Percentiles rank a stretch among this genome's conserved stretches.
Evolutionary conservation across 2,329 filamentous ascomycete genomes (phyloP).

Genomic region (Corynespora cassiicola): DNA sequence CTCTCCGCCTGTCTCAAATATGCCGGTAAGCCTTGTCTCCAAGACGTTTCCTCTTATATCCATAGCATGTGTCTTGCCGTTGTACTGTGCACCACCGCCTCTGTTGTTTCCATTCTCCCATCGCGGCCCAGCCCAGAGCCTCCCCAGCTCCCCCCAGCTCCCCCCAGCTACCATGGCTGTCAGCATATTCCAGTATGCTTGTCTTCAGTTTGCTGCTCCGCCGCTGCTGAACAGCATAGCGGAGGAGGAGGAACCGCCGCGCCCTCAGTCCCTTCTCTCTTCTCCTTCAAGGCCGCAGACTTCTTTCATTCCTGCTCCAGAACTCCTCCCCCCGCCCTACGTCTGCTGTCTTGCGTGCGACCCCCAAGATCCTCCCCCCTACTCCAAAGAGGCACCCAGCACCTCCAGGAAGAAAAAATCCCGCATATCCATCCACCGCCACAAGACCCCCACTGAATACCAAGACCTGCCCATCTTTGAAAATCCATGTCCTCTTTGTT

Average conservation of each 20-base stretch:
- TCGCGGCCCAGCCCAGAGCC: too few relatives aligned
- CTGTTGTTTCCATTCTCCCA: too few relatives aligned
- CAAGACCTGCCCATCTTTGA: conserved; percentile 32
- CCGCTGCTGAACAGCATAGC: conserved; percentile 16
- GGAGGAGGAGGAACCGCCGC: too few relatives aligned
- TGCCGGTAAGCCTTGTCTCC: conserved; percentile 36
- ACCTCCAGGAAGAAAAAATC: conserved; percentile 6
- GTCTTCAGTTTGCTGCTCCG: conserved; percentile 2
- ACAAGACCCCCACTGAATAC: conserved; percentile 29
- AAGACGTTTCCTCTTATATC: conserved; percentile 6
- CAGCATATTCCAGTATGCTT: too few relatives aligned
- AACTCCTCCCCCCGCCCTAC: conserved; percentile 8
- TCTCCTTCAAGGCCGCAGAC: too few relatives aligned
- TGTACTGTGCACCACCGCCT: too few relatives aligned
- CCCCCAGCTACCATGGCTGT: too few relatives aligned
- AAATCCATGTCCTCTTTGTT: conserved; percentile 35
- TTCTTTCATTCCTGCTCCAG: too few relatives aligned
- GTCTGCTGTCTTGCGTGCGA: not conserved
- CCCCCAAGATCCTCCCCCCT: conserved; percentile 16
- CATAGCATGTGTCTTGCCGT: too few relatives aligned
- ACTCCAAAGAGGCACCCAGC: conserved; percentile 8
- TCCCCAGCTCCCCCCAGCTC: too few relatives aligned
- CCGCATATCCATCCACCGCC: conserved; percentile 27
- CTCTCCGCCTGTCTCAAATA: conserved; percentile 16
- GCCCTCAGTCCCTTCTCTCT: too few relatives aligned